These are phyloP conservation scores for Paramarasmius palmivorus DNA, from an alignment of 1,284 basidiomycete species.

Conservation along the genomic window DNA sequence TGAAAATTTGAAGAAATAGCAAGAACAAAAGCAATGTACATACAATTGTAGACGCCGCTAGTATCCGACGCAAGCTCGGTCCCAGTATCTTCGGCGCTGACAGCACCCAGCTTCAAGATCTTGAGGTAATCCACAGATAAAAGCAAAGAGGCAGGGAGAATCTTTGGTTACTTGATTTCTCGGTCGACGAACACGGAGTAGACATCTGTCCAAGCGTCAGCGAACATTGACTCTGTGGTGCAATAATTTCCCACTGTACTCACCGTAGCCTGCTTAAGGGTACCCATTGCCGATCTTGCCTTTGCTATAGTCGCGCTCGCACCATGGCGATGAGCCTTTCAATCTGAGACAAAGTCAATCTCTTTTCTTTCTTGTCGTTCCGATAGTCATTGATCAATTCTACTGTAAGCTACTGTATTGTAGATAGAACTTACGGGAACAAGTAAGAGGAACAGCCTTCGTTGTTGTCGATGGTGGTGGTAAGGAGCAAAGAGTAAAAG, in stretches of 20 bases:
- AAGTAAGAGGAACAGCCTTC: too few relatives aligned
- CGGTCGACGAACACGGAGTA: conserved; percentile 57
- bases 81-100: conserved; percentile 35
- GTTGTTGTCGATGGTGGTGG: too few relatives aligned
- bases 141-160: conserved; percentile 38
- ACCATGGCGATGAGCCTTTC: too few relatives aligned
- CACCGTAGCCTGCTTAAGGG: conserved; percentile 60
- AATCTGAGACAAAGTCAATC: too few relatives aligned
- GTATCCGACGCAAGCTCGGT: conserved; percentile 55
- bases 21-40: too few relatives aligned
- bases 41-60: too few relatives aligned
- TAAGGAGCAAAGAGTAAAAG: too few relatives aligned
- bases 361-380: too few relatives aligned
- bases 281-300: conserved; percentile 60
- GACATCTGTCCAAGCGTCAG: conserved; percentile 45
- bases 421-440: too few relatives aligned
- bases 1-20: too few relatives aligned
- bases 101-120: conserved; percentile 39
- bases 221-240: conserved; percentile 5
- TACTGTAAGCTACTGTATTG: too few relatives aligned
- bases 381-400: too few relatives aligned
- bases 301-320: conserved; percentile 44
- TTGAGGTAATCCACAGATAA: conserved; percentile 46
- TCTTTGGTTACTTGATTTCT: conserved; percentile 33
- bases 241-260: conserved; percentile 16